These are phyloP conservation scores for Biscogniauxia mediterranea DNA, from an alignment of 2,329 filamentous ascomycete species.

Conservation along the genomic window DNA sequence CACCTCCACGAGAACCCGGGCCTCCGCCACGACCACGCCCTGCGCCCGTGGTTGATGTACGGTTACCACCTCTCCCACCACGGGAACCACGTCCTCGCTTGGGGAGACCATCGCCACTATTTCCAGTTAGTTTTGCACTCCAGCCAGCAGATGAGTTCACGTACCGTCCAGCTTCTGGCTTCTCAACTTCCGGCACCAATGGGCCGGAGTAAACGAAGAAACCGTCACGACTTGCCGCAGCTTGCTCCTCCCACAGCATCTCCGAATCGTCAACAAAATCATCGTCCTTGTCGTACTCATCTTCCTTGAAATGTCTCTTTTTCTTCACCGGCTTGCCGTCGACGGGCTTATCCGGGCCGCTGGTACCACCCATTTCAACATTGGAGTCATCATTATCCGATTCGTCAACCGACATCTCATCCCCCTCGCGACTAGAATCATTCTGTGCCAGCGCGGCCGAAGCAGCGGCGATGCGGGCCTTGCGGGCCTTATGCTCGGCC, in stretches of 20 bases:
- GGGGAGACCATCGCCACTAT: conserved; percentile 69
- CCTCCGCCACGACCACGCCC: conserved; percentile 38
- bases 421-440: conserved; percentile 65
- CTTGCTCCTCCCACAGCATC: conserved; percentile 91
- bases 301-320: conserved; percentile 76
- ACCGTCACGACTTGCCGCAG: conserved; percentile 88
- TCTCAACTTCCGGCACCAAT: conserved; percentile 82
- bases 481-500: conserved; percentile 82
- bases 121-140: conserved; percentile 34
- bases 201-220: conserved; percentile 98
- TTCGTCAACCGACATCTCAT: conserved; percentile 81
- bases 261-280: conserved; percentile 93
- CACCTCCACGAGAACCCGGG: conserved; percentile 63
- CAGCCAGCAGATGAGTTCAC: conserved; percentile 27
- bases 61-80: conserved; percentile 48
- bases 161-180: conserved; percentile 54
- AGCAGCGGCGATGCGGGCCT: conserved; percentile 83
- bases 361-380: conserved; percentile 76
- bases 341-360: conserved; percentile 58
- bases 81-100: conserved; percentile 61
- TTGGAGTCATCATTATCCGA: conserved; percentile 79
- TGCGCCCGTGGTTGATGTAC: conserved; percentile 58
- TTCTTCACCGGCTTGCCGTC: conserved; percentile 67
- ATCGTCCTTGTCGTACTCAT: conserved; percentile 81
- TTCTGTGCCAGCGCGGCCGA: conserved; percentile 80